Conservation (phyloP, 306 rosid genomes). For the Mimosa bimucronata region DNA sequence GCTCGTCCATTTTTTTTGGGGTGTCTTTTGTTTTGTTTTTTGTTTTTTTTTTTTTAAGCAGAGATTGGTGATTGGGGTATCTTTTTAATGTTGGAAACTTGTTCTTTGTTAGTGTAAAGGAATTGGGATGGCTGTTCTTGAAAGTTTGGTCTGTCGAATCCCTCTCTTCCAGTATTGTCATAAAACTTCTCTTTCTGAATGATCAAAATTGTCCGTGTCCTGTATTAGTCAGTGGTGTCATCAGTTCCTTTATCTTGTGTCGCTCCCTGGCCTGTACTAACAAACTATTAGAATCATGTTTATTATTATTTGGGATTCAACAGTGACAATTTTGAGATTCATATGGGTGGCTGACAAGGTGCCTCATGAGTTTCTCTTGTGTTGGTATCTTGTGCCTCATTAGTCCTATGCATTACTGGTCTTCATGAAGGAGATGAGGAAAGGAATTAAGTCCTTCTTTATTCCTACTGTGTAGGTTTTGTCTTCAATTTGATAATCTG, state of each 20-base stretch:
- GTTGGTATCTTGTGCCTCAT: background rate
- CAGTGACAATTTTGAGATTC: too few species aligned
- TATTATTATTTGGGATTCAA: too few species aligned
- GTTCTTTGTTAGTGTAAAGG: background rate
- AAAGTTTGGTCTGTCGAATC: background rate
- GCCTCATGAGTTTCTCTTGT: background rate
- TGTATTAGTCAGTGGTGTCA: slow-evolving; percentile 16
- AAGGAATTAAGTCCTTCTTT: background rate
- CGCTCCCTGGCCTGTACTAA: background rate
- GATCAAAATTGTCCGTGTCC: slow-evolving; percentile 1
- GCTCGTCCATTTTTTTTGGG: too few species aligned
- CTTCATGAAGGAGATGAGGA: background rate
- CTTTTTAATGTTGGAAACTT: background rate
- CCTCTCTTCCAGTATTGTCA: background rate
- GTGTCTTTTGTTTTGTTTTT: too few species aligned
- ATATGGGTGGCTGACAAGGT: too few species aligned
- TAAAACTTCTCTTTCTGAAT: background rate
- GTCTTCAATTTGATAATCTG: background rate
- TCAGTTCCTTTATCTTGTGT: background rate
- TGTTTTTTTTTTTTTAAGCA: background rate
- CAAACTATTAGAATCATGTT: too few species aligned
- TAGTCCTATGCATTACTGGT: background rate
- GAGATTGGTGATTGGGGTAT: too few species aligned
- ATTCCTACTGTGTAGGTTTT: background rate
- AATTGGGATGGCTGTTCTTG: background rate